Percentiles rank a stretch among this genome's conserved stretches.
phyloP scores from a whole-genome alignment of 2,329 filamentous ascomycete genomes.

The Acrocalymma vagum region DNA sequence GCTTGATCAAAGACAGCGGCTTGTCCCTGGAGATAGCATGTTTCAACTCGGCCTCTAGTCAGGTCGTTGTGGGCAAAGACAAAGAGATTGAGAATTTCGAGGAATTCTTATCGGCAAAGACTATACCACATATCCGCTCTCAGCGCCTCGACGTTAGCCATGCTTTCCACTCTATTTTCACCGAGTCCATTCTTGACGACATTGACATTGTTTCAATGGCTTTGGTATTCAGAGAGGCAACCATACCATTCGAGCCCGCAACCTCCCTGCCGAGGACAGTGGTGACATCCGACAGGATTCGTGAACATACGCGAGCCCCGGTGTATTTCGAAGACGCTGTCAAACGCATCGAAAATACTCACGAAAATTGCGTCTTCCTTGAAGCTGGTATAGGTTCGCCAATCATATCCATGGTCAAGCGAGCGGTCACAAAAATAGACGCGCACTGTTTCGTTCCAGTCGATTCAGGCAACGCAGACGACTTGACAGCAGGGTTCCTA shows the following conservation, averaged over 20 bases:
- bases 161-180: conserved; percentile 39
- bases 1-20: conserved; percentile 6
- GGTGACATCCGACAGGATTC: conserved; percentile 21
- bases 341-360: conserved; percentile 10
- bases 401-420: conserved; percentile 10
- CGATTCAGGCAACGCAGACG: too few relatives aligned
- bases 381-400: conserved; percentile 40
- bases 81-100: conserved; percentile 39
- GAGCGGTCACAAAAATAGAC: neutral
- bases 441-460: too few relatives aligned
- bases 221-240: conserved; percentile 7
- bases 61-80: conserved; percentile 52
- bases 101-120: conserved; percentile 2
- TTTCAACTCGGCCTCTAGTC: conserved; percentile 40
- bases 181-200: conserved; percentile 37
- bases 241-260: conserved; percentile 12
- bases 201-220: too few relatives aligned
- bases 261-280: conserved; percentile 37
- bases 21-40: conserved; percentile 51
- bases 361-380: conserved; percentile 35
- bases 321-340: conserved; percentile 33
- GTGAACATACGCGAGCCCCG: conserved; percentile 27
- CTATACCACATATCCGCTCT: conserved; percentile 11
- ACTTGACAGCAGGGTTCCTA: too few relatives aligned
- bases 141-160: conserved; percentile 33